phyloP scores from a whole-genome alignment of 106 monocot species.

The Acanthochlamys bracteata region DNA sequence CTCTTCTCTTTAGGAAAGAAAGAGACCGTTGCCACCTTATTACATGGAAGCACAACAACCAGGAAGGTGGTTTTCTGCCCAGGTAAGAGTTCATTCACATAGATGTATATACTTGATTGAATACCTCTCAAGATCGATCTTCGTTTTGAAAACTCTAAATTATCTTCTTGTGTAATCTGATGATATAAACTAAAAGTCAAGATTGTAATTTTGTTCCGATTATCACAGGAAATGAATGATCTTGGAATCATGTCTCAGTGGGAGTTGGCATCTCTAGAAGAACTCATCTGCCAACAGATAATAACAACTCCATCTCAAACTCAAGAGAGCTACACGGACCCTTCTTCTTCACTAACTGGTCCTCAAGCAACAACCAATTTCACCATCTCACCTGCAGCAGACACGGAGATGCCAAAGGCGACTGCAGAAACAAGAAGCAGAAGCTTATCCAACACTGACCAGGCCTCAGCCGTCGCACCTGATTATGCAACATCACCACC shows the following conservation, averaged over 20 bases:
- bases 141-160: too few species aligned
- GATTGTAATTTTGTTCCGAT: background rate
- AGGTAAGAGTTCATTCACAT: too few species aligned
- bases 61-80: too few species aligned
- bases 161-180: too few species aligned
- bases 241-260: background rate
- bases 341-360: background rate
- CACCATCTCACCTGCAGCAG: background rate
- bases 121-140: too few species aligned
- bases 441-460: background rate
- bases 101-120: too few species aligned
- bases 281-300: background rate
- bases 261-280: slow-evolving; percentile 3
- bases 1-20: too few species aligned
- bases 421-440: background rate
- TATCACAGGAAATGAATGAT: background rate
- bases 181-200: too few species aligned
- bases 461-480: background rate
- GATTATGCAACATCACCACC: background rate
- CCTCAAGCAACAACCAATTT: background rate
- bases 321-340: background rate
- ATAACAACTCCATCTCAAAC: background rate
- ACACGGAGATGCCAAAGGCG: background rate
- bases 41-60: too few species aligned
- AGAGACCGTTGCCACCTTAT: too few species aligned